Base-by-base conservation (phyloP, 2,329 filamentous ascomycete genomes). In the Colletotrichum caudatum region DNA sequence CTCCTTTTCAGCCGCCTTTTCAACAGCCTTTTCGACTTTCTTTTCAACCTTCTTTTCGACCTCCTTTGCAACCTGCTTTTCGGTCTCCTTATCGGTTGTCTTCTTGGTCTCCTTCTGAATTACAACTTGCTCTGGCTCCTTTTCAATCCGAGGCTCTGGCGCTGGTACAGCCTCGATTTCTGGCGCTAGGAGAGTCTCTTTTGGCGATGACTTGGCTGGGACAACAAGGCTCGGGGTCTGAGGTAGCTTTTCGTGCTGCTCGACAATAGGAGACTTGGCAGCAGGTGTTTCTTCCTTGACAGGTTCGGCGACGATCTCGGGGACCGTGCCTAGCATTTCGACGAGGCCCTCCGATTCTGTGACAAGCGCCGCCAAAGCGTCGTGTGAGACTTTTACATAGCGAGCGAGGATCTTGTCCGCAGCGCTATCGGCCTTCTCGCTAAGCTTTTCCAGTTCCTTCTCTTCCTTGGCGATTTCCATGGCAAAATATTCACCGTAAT, bases 401-500 rank as follows among this genome's bases (percentile, higher is more conserved):
- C 84, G 84, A 35, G 81, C 78, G 16, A 87, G 80, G 1, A 85
- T 82, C 54, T 83, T 80, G 20, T 81, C 80, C 56, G 83, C 77
- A 71, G 85, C 68, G 73, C 77, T 73, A 69, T 84, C 75, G 71
- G 81, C 76, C 68, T 82, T 76, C 4, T 76, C 77, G 66, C 85
- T 81, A 8, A 89, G 77, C 61, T 84, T 85, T 69, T 82, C 82
- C 39, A 90, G 75, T 65, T 87, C 83, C 0, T 79, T 79, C 71
- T 89, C 84, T 2, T 84, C 83, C 76, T 89, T 86, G 53, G 81
- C 78, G 48, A 90, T 88, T 74, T 89, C 82, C 64, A 81, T 81
- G 64, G 85, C 83, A 64, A 90, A 88, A 70, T 87, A 87, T 63
- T 88, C 86, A 23, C 84, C 87, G 81, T 90, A 86, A 56, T 88